Evolutionary conservation across 2,329 filamentous ascomycete species (phyloP), one percentile per base, ranked within the genome.

Genomic region (Calonectria hongkongensis): DNA sequence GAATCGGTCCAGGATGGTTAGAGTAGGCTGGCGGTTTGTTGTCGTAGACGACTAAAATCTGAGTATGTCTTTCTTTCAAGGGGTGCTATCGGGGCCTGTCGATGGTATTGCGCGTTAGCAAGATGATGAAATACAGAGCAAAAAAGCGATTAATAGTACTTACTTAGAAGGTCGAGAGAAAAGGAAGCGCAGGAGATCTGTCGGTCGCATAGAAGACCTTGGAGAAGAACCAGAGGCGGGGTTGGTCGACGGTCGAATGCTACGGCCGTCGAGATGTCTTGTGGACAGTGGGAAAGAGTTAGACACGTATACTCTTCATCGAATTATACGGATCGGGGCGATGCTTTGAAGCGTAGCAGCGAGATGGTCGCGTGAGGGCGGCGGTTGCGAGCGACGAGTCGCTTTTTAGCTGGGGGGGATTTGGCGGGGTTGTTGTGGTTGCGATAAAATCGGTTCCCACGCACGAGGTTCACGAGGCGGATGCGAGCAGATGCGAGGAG

Each of bases 121-220:
- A 16, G n/a, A 50, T 0, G 4, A 21, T 1, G 1, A 62, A 4
- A 7, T 6, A 41, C 51, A n/a, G 18, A 28, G 15, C 13, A 41
- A 36, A 39, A 6, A 5, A 36, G 33, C 33, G 21, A 21, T 21
- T 21, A 21, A 68, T 7, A 43, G 72, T 66, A 88, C 94, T 84
- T 87, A 98, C 95, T 98, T 98, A 86, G 95, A 94, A 84, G 95
- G 95, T 90, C 97, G 83, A 48, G 83, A 97, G 84, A 95, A 97
- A 81, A 98, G 92, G 89, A 97, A 97, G 88, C 95, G 94, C 84
- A 98, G 92, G 83, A 97, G 92, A 87, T 97, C 94, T 88, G 93
- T 94, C 86, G 91, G 93, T 94, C 92, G 96, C 95, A 98, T 98
- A 93, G 92, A 94, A 91, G 86, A 87, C 83, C 81, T 80, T 74